These are phyloP conservation scores for Secale cereale DNA, from an alignment of 176 grass and related monocot genomes.

Conservation along the genomic window DNA sequence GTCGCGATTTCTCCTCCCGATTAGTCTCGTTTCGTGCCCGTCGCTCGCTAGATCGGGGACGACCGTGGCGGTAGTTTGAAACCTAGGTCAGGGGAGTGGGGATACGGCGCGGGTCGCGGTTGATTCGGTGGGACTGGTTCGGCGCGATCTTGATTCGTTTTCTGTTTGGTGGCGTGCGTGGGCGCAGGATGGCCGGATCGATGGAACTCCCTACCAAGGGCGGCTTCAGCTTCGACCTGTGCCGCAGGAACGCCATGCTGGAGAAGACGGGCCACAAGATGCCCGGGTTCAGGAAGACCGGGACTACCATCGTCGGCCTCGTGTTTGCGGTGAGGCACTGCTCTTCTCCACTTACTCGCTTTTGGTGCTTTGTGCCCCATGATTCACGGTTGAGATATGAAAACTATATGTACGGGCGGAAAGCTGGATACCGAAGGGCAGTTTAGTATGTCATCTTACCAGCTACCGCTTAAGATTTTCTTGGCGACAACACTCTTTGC, in stretches of 20 bases:
- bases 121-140: not conserved
- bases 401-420: not conserved
- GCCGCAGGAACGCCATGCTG: conserved; percentile 68
- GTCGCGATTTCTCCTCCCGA: not conserved
- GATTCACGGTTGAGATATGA: not conserved
- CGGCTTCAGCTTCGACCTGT: conserved; percentile 81
- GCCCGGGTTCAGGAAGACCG: conserved; percentile 75
- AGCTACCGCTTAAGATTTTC: no score
- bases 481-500: no score
- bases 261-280: conserved; percentile 55
- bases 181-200: conserved; percentile 58
- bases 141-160: not conserved
- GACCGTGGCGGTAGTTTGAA: not conserved
- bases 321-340: conserved; percentile 56
- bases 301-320: conserved; percentile 91
- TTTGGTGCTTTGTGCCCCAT: not conserved
- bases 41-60: not conserved
- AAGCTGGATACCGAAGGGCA: no score
- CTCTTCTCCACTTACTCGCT: not conserved
- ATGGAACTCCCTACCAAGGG: conserved; percentile 70
- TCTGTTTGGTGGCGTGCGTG: not conserved
- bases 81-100: not conserved
- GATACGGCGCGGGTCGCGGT: not conserved
- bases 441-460: no score
- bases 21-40: not conserved